A percentile compares a stretch with the other conserved stretches of the same genome.
These are phyloP conservation scores for Brassica balearica DNA, from an alignment of 441 rosid species.

Conservation along the genomic window DNA sequence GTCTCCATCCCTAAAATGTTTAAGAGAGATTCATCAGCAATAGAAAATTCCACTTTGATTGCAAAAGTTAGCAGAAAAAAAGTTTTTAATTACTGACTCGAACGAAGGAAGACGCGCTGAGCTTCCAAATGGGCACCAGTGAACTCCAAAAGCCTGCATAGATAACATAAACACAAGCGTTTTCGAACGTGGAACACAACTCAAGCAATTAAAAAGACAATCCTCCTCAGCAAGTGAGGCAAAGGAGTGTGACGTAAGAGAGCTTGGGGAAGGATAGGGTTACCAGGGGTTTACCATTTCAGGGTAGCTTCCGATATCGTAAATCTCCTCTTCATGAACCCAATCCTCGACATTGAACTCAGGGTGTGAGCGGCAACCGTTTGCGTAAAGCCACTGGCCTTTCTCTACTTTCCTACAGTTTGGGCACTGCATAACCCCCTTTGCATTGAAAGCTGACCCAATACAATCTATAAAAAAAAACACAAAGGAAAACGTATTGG, in stretches of 20 bases:
- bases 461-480: slow-evolving; percentile 72
- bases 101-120: slow-evolving; percentile 81
- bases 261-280: neutral
- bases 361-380: slow-evolving; percentile 77
- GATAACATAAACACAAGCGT: slow-evolving; percentile 31
- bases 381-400: slow-evolving; percentile 97
- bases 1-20: slow-evolving; percentile 80
- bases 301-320: slow-evolving; percentile 77
- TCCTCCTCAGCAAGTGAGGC: slow-evolving; percentile 28
- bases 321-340: slow-evolving; percentile 89
- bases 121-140: slow-evolving; percentile 92
- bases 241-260: neutral
- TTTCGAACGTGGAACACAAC: neutral
- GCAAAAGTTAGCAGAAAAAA: slow-evolving; percentile 1
- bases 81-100: slow-evolving; percentile 62
- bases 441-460: slow-evolving; percentile 94
- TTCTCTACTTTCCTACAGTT: slow-evolving; percentile 96
- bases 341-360: slow-evolving; percentile 89
- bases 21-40: slow-evolving; percentile 19
- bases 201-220: too few species aligned
- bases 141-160: slow-evolving; percentile 91
- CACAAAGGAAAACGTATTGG: neutral
- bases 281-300: slow-evolving; percentile 67
- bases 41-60: neutral
- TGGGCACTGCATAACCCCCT: slow-evolving; percentile 98